phyloP scores from a whole-genome alignment of 2,329 filamentous ascomycete species.

The Aspergillus sp. region DNA sequence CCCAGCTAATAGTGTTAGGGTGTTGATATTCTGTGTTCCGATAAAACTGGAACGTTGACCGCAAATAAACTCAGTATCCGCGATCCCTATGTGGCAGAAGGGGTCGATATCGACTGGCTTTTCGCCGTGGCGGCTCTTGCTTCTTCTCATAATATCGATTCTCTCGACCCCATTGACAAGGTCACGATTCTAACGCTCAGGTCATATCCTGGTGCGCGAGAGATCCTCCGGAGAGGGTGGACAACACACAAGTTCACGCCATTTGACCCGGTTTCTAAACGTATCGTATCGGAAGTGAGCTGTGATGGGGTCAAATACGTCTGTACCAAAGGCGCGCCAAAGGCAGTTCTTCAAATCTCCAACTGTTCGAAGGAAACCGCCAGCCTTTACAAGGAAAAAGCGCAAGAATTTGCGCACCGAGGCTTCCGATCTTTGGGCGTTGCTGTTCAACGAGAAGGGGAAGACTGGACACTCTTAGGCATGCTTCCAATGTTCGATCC shows the following conservation, averaged over 20 bases:
- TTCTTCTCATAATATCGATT: constrained; percentile 75
- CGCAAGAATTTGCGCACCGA: constrained; percentile 72
- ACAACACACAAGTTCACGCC: constrained; percentile 70
- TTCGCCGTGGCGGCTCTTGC: constrained; percentile 76
- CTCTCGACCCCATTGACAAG: constrained; percentile 77
- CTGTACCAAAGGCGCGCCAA: constrained; percentile 76
- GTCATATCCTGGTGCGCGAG: constrained; percentile 71
- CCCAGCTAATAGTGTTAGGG: constrained; percentile 36
- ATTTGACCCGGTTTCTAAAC: constrained; percentile 76
- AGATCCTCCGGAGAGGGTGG: constrained; percentile 73
- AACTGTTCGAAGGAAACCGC: constrained; percentile 66
- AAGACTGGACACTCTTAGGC: constrained; percentile 70
- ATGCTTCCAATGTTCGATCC: constrained; percentile 81
- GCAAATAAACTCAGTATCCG: constrained; percentile 68
- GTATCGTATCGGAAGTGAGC: constrained; percentile 68
- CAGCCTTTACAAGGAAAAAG: constrained; percentile 68
- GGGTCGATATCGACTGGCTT: constrained; percentile 79
- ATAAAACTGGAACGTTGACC: constrained; percentile 75
- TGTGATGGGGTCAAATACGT: constrained; percentile 69
- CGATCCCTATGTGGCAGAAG: constrained; percentile 74
- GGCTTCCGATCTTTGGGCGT: constrained; percentile 79
- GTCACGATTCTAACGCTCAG: constrained; percentile 73
- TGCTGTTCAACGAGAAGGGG: constrained; percentile 73
- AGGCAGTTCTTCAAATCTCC: constrained; percentile 69
- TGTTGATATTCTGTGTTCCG: constrained; percentile 77